phyloP scores from a whole-genome alignment of 768 basidiomycete genomes.

The Boletus sensibilis region DNA sequence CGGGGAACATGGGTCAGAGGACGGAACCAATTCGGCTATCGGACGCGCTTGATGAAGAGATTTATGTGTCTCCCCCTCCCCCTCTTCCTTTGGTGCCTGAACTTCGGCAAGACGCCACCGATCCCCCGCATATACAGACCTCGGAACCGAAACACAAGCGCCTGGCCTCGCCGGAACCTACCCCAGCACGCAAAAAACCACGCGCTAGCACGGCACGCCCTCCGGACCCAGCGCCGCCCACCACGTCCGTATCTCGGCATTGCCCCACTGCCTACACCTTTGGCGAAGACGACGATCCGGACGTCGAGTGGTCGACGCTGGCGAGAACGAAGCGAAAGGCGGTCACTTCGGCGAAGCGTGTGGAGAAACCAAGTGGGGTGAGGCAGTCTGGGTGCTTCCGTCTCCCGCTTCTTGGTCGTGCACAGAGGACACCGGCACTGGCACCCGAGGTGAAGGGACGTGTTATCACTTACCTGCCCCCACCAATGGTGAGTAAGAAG shows the following conservation, averaged over 20 bases:
- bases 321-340: conserved; percentile 2
- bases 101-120: neutral
- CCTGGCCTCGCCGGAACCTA: conserved; percentile 1
- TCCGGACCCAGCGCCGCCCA: neutral
- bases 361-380: neutral
- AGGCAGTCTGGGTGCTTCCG: conserved; percentile 23
- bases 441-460: conserved; percentile 11
- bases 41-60: conserved; percentile 3
- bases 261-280: conserved; percentile 20
- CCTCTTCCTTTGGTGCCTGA: neutral
- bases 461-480: conserved; percentile 32
- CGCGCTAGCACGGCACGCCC: neutral
- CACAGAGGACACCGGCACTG: neutral
- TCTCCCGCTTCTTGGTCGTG: conserved; percentile 16
- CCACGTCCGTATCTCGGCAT: neutral
- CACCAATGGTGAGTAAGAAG: conserved; percentile 14
- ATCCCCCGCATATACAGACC: conserved; percentile 7
- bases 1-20: neutral
- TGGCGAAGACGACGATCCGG: conserved; percentile 20
- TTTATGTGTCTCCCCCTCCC: neutral
- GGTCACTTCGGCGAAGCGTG: neutral
- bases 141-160: conserved; percentile 5
- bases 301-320: conserved; percentile 22
- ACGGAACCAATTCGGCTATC: conserved; percentile 6
- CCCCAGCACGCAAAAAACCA: neutral